A percentile compares a stretch with the other conserved stretches of the same genome.
Evolutionary conservation across 2,329 filamentous ascomycete species (phyloP).

Genomic region (Fonsecaea pedrosoi): DNA sequence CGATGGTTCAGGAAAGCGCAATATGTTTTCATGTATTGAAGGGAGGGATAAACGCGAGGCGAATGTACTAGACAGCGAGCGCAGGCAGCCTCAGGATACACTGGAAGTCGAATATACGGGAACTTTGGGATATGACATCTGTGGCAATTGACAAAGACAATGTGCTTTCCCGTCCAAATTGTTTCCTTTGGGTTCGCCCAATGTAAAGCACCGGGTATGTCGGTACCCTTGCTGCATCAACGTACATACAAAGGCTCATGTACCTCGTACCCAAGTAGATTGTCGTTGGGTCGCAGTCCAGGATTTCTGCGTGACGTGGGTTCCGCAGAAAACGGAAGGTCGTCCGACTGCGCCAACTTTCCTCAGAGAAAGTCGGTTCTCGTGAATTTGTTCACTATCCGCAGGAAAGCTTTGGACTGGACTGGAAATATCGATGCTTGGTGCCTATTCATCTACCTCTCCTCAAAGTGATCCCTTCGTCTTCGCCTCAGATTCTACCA

Average conservation of each 20-base stretch:
- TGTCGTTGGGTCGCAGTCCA: too few species aligned
- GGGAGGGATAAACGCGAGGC: neutral
- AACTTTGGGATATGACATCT: neutral
- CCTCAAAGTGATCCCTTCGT: neutral
- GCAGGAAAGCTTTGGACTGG: neutral
- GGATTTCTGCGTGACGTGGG: neutral
- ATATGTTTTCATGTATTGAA: neutral
- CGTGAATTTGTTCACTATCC: neutral
- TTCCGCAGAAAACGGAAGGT: slow-evolving; percentile 4
- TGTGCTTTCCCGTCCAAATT: neutral
- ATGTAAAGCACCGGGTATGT: neutral
- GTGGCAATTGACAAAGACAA: neutral
- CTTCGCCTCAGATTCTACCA: neutral
- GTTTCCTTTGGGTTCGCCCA: neutral
- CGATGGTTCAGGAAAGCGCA: neutral
- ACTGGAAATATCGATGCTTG: neutral
- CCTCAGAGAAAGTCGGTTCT: neutral
- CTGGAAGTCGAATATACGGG: neutral
- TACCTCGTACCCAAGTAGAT: too few species aligned
- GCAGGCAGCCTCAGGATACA: neutral
- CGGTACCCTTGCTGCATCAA: neutral
- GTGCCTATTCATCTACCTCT: neutral
- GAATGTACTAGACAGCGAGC: too few species aligned
- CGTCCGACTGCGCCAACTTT: slow-evolving; percentile 11
- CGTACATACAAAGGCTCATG: too few species aligned